phyloP scores from a whole-genome alignment of 2,329 filamentous ascomycete genomes.

The Claviceps sp. region DNA sequence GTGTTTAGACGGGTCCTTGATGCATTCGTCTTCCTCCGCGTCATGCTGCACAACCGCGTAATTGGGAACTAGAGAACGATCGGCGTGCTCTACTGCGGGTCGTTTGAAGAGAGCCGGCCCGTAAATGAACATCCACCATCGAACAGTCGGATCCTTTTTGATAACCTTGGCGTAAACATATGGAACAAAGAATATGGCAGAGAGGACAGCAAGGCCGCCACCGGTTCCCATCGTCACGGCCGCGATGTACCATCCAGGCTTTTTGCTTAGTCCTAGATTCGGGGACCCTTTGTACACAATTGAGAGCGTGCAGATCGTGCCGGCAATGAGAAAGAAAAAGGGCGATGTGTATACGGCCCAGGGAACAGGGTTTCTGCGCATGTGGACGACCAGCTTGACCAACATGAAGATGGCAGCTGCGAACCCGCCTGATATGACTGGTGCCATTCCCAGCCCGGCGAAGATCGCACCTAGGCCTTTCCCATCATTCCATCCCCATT shows the following conservation, averaged over 20 bases:
- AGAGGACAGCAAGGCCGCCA: conserved; percentile 42
- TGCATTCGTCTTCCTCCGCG: conserved; percentile 25
- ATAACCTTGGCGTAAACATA: conserved; percentile 53
- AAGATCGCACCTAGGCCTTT: conserved; percentile 61
- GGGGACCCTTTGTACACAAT: conserved; percentile 75
- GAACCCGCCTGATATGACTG: conserved; percentile 50
- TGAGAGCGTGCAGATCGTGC: conserved; percentile 60
- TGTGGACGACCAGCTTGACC: conserved; percentile 51
- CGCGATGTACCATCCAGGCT: conserved; percentile 49
- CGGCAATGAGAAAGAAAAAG: conserved; percentile 66
- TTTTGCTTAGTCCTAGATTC: conserved; percentile 49
- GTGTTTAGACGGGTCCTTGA: conserved; percentile 8
- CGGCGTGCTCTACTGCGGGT: conserved; percentile 35
- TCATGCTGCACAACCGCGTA: conserved; percentile 64
- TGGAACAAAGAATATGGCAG: conserved; percentile 60
- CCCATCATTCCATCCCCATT: conserved; percentile 59
- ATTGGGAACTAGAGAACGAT: conserved; percentile 51
- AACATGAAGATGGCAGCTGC: conserved; percentile 55
- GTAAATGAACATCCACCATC: conserved; percentile 46
- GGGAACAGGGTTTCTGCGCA: conserved; percentile 55
- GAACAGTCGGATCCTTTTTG: conserved; percentile 51
- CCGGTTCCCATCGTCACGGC: conserved; percentile 53
- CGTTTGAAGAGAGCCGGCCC: conserved; percentile 54
- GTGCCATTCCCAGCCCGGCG: conserved; percentile 58
- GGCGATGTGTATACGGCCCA: conserved; percentile 64